A percentile compares a stretch with the other conserved stretches of the same genome.
These are phyloP conservation scores for Trypanosoma cruzi DNA, from an alignment of 208 protist species.

Conservation along the genomic window DNA sequence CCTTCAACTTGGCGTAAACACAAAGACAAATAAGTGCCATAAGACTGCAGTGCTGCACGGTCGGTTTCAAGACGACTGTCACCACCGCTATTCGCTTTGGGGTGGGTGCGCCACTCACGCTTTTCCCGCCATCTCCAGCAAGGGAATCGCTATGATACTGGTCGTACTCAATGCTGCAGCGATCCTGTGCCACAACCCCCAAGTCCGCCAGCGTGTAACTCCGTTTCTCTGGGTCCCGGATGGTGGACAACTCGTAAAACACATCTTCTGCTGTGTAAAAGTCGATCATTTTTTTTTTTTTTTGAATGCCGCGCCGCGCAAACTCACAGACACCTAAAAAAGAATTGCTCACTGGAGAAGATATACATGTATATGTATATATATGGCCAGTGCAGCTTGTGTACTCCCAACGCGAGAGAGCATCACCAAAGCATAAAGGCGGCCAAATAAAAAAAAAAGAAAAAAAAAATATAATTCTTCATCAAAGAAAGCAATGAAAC, in stretches of 20 bases:
- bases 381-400: background rate
- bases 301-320: no score
- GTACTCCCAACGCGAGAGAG: background rate
- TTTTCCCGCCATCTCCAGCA: background rate
- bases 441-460: no score
- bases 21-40: conserved; percentile 33
- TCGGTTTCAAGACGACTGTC: conserved; percentile 31
- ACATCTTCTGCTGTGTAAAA: conserved; percentile 33
- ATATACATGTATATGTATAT: no score
- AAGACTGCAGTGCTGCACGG: conserved; percentile 35
- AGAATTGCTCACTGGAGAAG: no score
- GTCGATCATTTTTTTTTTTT: conserved; percentile 10
- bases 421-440: background rate
- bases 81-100: conserved; percentile 26
- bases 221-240: conserved; percentile 30
- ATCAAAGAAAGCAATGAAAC: background rate
- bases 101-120: background rate
- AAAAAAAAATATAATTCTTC: conserved; percentile 1
- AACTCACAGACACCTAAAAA: no score
- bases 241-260: conserved; percentile 30
- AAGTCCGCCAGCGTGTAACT: conserved; percentile 29
- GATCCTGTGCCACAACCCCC: conserved; percentile 28
- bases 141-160: background rate
- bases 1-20: conserved; percentile 28
- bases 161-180: conserved; percentile 21